Evolutionary conservation across 2,329 filamentous ascomycete genomes (phyloP).

Genomic region (Aspergillus chevalieri): DNA sequence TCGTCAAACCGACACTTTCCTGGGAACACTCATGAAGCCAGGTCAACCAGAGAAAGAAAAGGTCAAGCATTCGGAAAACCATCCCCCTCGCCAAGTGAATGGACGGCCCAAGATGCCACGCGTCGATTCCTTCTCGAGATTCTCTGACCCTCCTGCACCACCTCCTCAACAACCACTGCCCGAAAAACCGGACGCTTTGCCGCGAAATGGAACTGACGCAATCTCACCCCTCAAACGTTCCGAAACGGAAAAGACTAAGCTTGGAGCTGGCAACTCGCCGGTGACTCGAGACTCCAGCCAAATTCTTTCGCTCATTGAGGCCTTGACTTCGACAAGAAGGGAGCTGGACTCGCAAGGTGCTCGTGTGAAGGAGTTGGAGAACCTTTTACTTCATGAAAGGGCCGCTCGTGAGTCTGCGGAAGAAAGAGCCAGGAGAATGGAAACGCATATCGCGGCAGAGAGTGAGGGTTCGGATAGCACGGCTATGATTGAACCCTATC

Average conservation of each 20-base stretch:
- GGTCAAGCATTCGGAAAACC: slow-evolving; percentile 39
- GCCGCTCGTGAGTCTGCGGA: slow-evolving; percentile 78
- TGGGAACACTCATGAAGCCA: slow-evolving; percentile 68
- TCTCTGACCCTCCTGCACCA: slow-evolving; percentile 87
- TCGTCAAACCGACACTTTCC: slow-evolving; percentile 71
- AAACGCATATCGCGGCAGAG: slow-evolving; percentile 50
- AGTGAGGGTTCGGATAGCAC: slow-evolving; percentile 40
- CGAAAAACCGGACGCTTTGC: slow-evolving; percentile 72
- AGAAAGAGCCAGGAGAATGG: slow-evolving; percentile 66
- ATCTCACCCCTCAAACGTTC: slow-evolving; percentile 61
- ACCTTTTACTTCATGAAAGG: slow-evolving; percentile 70
- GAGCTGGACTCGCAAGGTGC: slow-evolving; percentile 79
- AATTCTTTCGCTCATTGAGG: slow-evolving; percentile 77
- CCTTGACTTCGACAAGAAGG: slow-evolving; percentile 73
- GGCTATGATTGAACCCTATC: slow-evolving; percentile 43
- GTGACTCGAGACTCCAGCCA: slow-evolving; percentile 59
- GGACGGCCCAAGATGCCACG: slow-evolving; percentile 48
- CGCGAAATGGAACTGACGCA: slow-evolving; percentile 41
- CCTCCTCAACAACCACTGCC: slow-evolving; percentile 89
- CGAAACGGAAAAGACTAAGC: slow-evolving; percentile 68
- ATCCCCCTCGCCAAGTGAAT: slow-evolving; percentile 41
- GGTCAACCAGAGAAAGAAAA: slow-evolving; percentile 53
- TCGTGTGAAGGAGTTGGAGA: slow-evolving; percentile 75
- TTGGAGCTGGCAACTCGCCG: slow-evolving; percentile 37
- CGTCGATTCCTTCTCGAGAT: slow-evolving; percentile 71